These are phyloP conservation scores for Lachancea cidri DNA, from an alignment of 805 yeast genomes.

Conservation along the genomic window DNA sequence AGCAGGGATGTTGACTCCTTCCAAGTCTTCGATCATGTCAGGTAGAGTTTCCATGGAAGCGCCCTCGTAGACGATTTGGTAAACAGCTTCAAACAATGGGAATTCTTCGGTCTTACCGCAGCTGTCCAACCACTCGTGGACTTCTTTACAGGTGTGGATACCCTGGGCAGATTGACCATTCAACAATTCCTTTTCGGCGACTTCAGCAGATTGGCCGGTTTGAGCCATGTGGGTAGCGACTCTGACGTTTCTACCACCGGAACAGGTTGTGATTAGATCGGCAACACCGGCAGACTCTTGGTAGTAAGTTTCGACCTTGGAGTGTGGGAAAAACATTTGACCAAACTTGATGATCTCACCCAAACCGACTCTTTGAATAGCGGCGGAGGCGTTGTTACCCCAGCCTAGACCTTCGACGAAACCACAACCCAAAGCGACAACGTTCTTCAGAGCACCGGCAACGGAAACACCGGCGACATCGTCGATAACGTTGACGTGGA, in stretches of 20 bases:
- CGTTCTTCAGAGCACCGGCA: constrained; percentile 96
- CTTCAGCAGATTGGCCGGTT: constrained; percentile 69
- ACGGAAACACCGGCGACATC: constrained; percentile 96
- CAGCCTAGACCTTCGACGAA: constrained; percentile 96
- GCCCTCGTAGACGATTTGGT: constrained; percentile 73
- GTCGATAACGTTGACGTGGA: constrained; percentile 88
- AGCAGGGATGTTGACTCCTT: constrained; percentile 14
- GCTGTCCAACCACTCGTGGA: constrained; percentile 67
- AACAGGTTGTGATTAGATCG: constrained; percentile 93
- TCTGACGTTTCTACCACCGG: constrained; percentile 94
- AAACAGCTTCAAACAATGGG: constrained; percentile 67
- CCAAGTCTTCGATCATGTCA: constrained; percentile 50
- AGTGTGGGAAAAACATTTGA: constrained; percentile 69
- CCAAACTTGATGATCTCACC: constrained; percentile 88
- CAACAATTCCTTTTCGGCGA: constrained; percentile 77
- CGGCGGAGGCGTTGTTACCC: constrained; percentile 99
- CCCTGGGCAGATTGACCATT: constrained; percentile 99
- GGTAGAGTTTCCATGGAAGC: constrained; percentile 75
- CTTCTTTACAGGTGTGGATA: constrained; percentile 84
- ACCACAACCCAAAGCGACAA: constrained; percentile 94
- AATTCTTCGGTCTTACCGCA: constrained; percentile 51
- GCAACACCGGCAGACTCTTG: constrained; percentile 98
- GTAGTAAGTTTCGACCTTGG: constrained; percentile 75
- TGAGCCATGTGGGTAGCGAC: constrained; percentile 85
- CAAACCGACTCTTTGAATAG: constrained; percentile 93